Conservation (phyloP, 179 eudicot species). For the Actinidia chinensis region DNA sequence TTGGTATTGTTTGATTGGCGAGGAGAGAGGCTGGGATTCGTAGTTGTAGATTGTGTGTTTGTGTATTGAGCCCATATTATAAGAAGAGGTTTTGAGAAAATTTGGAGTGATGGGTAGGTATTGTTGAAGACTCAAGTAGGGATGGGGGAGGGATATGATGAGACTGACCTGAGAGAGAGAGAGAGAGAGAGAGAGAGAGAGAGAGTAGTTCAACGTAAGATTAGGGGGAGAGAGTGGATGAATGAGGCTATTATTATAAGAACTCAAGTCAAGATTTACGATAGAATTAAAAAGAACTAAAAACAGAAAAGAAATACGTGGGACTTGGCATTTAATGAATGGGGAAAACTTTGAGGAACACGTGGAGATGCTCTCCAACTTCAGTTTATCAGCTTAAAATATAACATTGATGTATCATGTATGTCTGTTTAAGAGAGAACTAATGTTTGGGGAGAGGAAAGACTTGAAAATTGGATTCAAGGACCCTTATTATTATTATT, state of each 20-base stretch:
- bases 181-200: constrained; percentile 11
- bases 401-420: no score
- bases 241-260: neutral
- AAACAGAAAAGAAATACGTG: no score
- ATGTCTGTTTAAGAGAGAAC: no score
- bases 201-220: neutral
- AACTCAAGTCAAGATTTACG: neutral
- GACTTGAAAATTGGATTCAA: no score
- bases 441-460: no score
- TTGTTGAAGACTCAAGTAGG: neutral
- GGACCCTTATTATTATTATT: no score
- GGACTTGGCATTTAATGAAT: no score
- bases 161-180: neutral
- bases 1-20: constrained; percentile 25
- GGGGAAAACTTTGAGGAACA: no score
- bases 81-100: neutral
- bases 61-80: constrained; percentile 17
- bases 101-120: neutral
- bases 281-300: no score
- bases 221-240: neutral
- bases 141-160: neutral
- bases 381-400: no score
- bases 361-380: no score
- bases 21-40: constrained; percentile 18
- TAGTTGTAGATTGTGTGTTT: constrained; percentile 14